Evolutionary conservation across 371 early-diverging fungal genomes (phyloP).

Genomic region (Mortierella sp.): DNA sequence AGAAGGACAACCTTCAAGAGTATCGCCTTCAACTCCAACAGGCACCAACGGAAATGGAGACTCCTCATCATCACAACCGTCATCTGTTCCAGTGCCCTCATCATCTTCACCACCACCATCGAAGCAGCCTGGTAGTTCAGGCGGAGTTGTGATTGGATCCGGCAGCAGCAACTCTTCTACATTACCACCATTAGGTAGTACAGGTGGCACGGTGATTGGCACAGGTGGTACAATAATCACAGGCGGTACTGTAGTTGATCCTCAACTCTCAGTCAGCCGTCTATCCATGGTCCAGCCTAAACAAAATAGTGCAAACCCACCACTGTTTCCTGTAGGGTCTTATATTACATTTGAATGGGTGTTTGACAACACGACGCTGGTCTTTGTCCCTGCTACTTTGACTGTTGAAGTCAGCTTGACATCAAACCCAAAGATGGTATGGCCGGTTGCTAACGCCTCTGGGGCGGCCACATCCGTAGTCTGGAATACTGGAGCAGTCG

Average conservation of each 20-base stretch:
- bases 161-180: neutral
- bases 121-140: slow-evolving; percentile 11
- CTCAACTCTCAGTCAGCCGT: slow-evolving; percentile 41
- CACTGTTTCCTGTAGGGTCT: slow-evolving; percentile 37
- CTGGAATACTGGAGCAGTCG: slow-evolving; percentile 35
- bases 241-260: slow-evolving; percentile 28
- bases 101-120: neutral
- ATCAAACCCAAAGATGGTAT: slow-evolving; percentile 29
- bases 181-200: slow-evolving; percentile 6
- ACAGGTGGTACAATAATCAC: slow-evolving; percentile 12
- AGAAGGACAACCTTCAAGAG: neutral
- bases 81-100: neutral
- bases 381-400: slow-evolving; percentile 37
- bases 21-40: slow-evolving; percentile 1
- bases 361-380: slow-evolving; percentile 41
- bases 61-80: neutral
- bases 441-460: slow-evolving; percentile 45
- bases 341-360: slow-evolving; percentile 46
- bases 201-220: slow-evolving; percentile 12
- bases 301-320: slow-evolving; percentile 42
- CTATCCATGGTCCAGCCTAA: slow-evolving; percentile 27
- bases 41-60: neutral
- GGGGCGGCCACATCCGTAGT: slow-evolving; percentile 36
- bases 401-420: slow-evolving; percentile 38
- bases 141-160: slow-evolving; percentile 18